phyloP scores from a whole-genome alignment of 306 rosid genomes.

The Malus domestica region DNA sequence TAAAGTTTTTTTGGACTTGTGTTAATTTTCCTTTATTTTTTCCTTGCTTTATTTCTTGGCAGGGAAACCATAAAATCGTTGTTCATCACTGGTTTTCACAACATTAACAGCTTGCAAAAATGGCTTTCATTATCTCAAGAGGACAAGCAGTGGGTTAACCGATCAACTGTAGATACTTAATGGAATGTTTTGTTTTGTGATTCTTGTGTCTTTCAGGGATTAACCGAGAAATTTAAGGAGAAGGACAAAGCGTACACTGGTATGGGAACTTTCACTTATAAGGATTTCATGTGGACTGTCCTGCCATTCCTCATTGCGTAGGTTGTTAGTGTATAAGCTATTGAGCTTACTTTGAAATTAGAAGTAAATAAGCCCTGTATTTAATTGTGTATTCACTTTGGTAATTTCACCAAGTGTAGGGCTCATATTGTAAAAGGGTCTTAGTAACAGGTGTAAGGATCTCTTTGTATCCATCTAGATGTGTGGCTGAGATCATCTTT shows the following conservation, averaged over 20 bases:
- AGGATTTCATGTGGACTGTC: conserved; percentile 89
- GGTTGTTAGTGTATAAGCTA: conserved; percentile 1
- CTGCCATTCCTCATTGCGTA: conserved; percentile 78
- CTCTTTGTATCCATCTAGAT: no score
- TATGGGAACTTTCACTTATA: conserved; percentile 69
- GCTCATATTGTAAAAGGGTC: no score
- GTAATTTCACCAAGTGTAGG: no score
- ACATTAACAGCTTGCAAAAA: not conserved
- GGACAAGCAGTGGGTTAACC: no score
- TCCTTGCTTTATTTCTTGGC: not conserved
- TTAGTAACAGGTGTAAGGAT: no score
- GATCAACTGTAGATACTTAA: no score
- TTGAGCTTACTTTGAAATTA: no score
- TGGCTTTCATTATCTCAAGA: not conserved
- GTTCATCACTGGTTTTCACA: not conserved
- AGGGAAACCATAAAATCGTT: not conserved
- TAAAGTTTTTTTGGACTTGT: no score
- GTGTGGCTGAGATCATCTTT: no score
- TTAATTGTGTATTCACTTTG: no score
- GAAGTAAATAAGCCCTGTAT: no score
- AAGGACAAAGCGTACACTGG: conserved; percentile 67
- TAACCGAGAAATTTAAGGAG: conserved; percentile 91
- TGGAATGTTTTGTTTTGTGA: not conserved
- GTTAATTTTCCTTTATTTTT: no score
- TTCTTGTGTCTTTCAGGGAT: conserved; percentile 44